phyloP scores from a whole-genome alignment of 352 stramenopile species.

The Phytophthora colocasiae region DNA sequence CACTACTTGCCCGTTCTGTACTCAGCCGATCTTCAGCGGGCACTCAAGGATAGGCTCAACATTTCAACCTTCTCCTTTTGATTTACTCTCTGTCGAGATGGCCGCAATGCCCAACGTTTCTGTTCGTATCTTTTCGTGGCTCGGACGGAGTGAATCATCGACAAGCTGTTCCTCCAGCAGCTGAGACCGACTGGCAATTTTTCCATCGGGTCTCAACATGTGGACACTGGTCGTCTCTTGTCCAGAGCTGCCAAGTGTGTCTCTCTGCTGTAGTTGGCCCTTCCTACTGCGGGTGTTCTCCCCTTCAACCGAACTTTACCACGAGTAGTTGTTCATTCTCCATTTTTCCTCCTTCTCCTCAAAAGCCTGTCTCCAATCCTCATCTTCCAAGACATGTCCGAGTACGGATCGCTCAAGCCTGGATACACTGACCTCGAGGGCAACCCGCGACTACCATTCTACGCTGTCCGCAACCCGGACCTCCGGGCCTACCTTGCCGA shows the following conservation, averaged over 20 bases:
- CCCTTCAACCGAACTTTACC: conserved; percentile 17
- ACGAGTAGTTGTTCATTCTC: conserved; percentile 25
- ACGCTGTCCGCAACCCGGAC: conserved; percentile 36
- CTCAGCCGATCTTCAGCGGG: conserved; percentile 15
- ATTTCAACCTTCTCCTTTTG: conserved; percentile 6
- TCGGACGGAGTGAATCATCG: conserved; percentile 14
- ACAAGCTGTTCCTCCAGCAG: conserved; percentile 27
- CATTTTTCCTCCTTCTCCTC: conserved; percentile 16
- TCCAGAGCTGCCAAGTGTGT: conserved; percentile 10
- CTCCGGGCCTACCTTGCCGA: conserved; percentile 64
- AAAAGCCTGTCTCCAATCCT: conserved; percentile 3
- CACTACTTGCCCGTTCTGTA: conserved; percentile 14
- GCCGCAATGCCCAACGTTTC: conserved; percentile 4
- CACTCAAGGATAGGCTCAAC: conserved; percentile 14
- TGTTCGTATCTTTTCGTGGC: conserved; percentile 29
- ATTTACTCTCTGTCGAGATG: conserved; percentile 3
- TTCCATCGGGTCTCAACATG: conserved; percentile 27
- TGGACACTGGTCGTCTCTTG: conserved; percentile 9
- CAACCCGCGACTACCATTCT: conserved; percentile 40
- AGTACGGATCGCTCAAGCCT: conserved; percentile 44
- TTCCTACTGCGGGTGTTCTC: conserved; percentile 10
- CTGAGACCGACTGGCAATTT: conserved; percentile 32
- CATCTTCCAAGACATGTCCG: conserved; percentile 33
- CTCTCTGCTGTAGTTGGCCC: conserved; percentile 11
- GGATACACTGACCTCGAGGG: conserved; percentile 37